phyloP scores from a whole-genome alignment of 208 protist species.

The Crithidia mellificae region DNA sequence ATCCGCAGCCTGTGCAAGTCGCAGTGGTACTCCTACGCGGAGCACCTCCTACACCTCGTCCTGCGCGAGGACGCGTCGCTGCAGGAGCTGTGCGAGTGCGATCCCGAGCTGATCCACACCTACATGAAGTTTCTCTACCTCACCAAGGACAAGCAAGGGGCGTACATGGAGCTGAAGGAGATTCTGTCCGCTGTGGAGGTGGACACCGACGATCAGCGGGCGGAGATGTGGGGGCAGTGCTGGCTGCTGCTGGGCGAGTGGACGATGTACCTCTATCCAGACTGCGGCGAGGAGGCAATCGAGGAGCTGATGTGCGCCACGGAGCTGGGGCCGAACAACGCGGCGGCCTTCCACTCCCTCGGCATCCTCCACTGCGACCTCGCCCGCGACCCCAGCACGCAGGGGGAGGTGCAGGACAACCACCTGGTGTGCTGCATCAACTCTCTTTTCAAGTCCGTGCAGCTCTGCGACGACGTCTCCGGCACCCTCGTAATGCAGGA shows the following conservation, averaged over 20 bases:
- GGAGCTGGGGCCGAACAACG: slow-evolving; percentile 72
- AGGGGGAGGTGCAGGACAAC: slow-evolving; percentile 56
- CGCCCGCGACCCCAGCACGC: slow-evolving; percentile 65
- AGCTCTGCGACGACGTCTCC: slow-evolving; percentile 66
- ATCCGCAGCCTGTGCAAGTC: slow-evolving; percentile 85
- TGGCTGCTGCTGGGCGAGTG: slow-evolving; percentile 89
- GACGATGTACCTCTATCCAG: slow-evolving; percentile 82
- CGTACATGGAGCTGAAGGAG: slow-evolving; percentile 64
- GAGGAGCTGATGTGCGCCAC: slow-evolving; percentile 69
- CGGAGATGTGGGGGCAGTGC: slow-evolving; percentile 78
- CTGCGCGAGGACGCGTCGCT: slow-evolving; percentile 40
- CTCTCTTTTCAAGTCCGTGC: slow-evolving; percentile 82
- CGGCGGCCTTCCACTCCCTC: slow-evolving; percentile 79
- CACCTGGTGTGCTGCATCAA: slow-evolving; percentile 75
- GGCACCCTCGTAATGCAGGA: slow-evolving; percentile 95
- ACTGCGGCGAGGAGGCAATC: slow-evolving; percentile 80
- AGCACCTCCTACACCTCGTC: slow-evolving; percentile 69
- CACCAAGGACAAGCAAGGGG: slow-evolving; percentile 57
- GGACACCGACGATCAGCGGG: slow-evolving; percentile 35
- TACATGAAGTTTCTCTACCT: slow-evolving; percentile 81
- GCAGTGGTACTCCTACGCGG: slow-evolving; percentile 76
- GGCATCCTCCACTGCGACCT: slow-evolving; percentile 89
- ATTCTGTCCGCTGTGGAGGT: slow-evolving; percentile 65
- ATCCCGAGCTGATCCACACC: slow-evolving; percentile 87
- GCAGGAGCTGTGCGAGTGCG: slow-evolving; percentile 55